Conservation (phyloP, 2,329 filamentous ascomycete species). For the Penicillium sp. region DNA sequence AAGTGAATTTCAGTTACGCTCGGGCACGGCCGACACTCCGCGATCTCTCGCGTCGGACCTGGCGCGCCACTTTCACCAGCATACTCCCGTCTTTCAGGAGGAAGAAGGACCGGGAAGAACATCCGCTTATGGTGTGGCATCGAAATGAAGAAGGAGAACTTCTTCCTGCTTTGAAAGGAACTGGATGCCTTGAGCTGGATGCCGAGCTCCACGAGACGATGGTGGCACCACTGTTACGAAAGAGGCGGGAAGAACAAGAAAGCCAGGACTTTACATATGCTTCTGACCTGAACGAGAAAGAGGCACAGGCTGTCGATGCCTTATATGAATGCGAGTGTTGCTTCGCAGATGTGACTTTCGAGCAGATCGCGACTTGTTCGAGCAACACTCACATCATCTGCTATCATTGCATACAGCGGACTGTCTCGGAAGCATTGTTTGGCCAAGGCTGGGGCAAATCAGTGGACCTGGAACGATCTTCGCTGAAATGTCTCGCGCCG, state of each 20-base stretch:
- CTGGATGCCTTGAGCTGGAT: slow-evolving; percentile 47
- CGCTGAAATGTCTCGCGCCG: slow-evolving; percentile 80
- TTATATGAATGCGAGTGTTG: slow-evolving; percentile 53
- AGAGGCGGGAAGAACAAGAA: slow-evolving; percentile 39
- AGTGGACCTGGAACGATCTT: slow-evolving; percentile 71
- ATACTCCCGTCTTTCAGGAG: slow-evolving; percentile 45
- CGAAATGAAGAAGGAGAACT: slow-evolving; percentile 33
- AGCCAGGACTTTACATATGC: slow-evolving; percentile 41
- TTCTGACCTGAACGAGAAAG: slow-evolving; percentile 44
- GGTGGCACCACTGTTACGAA: slow-evolving; percentile 39
- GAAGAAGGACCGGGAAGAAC: slow-evolving; percentile 42
- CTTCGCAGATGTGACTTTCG: slow-evolving; percentile 49
- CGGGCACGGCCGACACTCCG: slow-evolving; percentile 46
- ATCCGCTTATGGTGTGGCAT: slow-evolving; percentile 44
- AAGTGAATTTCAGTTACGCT: slow-evolving; percentile 50
- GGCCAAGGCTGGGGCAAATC: slow-evolving; percentile 88
- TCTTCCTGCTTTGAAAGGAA: slow-evolving; percentile 41
- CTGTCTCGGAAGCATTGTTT: slow-evolving; percentile 84
- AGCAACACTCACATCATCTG: slow-evolving; percentile 48
- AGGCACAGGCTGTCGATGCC: slow-evolving; percentile 43
- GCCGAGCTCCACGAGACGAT: slow-evolving; percentile 42
- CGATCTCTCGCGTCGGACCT: slow-evolving; percentile 46
- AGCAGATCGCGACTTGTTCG: slow-evolving; percentile 50
- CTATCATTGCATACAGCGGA: slow-evolving; percentile 75
- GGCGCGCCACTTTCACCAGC: slow-evolving; percentile 47